Conservation (phyloP, 1,284 basidiomycete species). For the Cutaneotrichosporon cavernicola region DNA sequence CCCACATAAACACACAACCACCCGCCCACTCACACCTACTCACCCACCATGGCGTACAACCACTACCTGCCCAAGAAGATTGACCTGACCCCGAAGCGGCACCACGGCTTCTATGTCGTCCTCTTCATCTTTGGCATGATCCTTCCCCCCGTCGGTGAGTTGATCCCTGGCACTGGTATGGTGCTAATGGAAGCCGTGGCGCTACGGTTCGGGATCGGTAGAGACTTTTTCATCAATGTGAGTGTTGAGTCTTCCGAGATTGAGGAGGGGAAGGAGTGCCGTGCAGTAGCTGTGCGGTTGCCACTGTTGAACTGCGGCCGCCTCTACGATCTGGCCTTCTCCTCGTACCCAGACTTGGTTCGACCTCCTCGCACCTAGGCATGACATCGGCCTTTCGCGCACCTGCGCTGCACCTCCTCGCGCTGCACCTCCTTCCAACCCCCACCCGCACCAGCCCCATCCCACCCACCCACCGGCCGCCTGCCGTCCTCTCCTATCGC, state of each 20-base stretch:
- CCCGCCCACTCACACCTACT: background rate
- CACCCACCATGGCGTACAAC: constrained; percentile 25
- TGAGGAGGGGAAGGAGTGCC: background rate
- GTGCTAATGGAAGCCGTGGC: constrained; percentile 69
- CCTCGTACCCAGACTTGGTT: background rate
- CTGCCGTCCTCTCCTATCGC: too few species aligned
- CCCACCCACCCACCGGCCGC: too few species aligned
- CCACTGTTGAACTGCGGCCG: background rate
- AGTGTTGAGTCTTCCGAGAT: background rate
- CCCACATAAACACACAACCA: background rate
- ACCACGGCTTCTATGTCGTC: constrained; percentile 79
- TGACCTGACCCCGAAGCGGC: constrained; percentile 65
- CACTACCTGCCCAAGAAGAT: constrained; percentile 57
- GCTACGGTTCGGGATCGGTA: constrained; percentile 83
- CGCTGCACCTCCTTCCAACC: too few species aligned
- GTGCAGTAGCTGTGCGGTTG: background rate
- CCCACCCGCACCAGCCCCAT: too few species aligned
- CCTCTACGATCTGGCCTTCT: too few species aligned
- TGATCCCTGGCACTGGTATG: background rate
- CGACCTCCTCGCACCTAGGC: background rate
- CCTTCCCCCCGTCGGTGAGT: constrained; percentile 79
- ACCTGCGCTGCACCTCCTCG: too few species aligned
- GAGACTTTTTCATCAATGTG: constrained; percentile 89
- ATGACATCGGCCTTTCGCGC: too few species aligned
- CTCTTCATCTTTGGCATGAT: constrained; percentile 80